A percentile compares a stretch with the other conserved stretches of the same genome.
Conservation (phyloP, 23 red algal species). For the Gracilaria vermiculophylla region DNA sequence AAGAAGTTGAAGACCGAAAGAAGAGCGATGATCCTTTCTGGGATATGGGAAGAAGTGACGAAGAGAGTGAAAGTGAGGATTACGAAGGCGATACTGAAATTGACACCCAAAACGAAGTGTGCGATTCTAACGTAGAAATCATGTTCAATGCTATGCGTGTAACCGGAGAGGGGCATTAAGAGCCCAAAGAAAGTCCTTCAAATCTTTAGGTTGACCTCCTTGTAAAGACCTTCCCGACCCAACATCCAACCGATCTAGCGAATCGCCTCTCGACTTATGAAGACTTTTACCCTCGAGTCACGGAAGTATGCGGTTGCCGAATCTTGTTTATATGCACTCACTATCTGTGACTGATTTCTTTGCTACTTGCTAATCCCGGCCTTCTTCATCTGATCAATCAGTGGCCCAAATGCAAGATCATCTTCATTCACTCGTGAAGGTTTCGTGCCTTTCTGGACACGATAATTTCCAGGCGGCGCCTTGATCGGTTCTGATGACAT, state of each 20-base stretch:
- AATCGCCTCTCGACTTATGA: too few relatives aligned
- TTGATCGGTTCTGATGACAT: slow-evolving; percentile 55
- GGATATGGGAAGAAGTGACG: not conserved
- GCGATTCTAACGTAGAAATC: not conserved
- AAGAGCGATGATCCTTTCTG: slow-evolving; percentile 20
- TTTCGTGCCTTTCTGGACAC: slow-evolving; percentile 76
- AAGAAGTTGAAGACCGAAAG: slow-evolving; percentile 55
- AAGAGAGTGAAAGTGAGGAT: not conserved
- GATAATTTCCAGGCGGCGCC: slow-evolving; percentile 16
- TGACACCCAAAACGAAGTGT: not conserved
- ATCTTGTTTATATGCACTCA: slow-evolving; percentile 10
- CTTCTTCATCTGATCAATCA: slow-evolving; percentile 84
- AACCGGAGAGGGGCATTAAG: not conserved
- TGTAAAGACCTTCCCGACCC: not conserved
- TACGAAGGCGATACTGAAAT: not conserved
- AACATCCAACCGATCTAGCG: not conserved
- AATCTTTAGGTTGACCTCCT: too few relatives aligned
- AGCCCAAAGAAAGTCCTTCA: not conserved
- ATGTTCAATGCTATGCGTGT: not conserved
- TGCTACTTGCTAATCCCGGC: slow-evolving; percentile 59
- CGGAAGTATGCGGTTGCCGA: not conserved
- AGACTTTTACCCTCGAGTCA: too few relatives aligned
- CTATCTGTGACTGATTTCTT: not conserved
- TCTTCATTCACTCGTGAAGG: slow-evolving; percentile 65
- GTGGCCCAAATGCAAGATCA: slow-evolving; percentile 59